Conservation (phyloP, 1,284 basidiomycete species). For the Ceratobasidium sp. region DNA sequence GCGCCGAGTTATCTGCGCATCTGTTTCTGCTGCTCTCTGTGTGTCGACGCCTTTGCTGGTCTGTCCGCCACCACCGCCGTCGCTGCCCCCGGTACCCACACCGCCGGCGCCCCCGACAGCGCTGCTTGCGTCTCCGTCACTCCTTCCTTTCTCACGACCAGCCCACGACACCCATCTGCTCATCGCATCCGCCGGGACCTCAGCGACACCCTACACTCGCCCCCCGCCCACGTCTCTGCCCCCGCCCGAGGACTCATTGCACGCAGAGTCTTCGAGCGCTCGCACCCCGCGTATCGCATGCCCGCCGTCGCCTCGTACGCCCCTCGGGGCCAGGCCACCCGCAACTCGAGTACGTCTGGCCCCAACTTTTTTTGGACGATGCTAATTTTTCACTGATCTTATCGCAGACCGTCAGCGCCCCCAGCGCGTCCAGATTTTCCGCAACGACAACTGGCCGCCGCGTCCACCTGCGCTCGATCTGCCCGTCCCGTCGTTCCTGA, state of each 20-base stretch:
- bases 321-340: constrained; percentile 26
- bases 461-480: constrained; percentile 27
- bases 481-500: constrained; percentile 31
- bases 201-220: background rate
- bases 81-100: background rate
- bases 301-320: constrained; percentile 21
- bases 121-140: constrained; percentile 15
- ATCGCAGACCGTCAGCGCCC: constrained; percentile 36
- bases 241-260: constrained; percentile 41
- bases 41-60: constrained; percentile 27
- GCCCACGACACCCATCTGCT: constrained; percentile 1
- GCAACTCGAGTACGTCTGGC: background rate
- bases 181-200: background rate
- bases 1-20: constrained; percentile 44
- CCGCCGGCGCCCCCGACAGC: background rate
- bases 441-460: constrained; percentile 44
- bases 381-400: constrained; percentile 19
- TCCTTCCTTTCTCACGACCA: constrained; percentile 23
- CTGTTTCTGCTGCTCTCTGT: constrained; percentile 5
- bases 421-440: constrained; percentile 31
- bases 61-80: constrained; percentile 13
- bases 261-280: constrained; percentile 27
- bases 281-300: constrained; percentile 2
- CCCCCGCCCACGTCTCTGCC: constrained; percentile 5
- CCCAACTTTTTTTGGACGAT: background rate